Conservation (phyloP, 179 eudicot genomes). For the Silene noctiflora region DNA sequence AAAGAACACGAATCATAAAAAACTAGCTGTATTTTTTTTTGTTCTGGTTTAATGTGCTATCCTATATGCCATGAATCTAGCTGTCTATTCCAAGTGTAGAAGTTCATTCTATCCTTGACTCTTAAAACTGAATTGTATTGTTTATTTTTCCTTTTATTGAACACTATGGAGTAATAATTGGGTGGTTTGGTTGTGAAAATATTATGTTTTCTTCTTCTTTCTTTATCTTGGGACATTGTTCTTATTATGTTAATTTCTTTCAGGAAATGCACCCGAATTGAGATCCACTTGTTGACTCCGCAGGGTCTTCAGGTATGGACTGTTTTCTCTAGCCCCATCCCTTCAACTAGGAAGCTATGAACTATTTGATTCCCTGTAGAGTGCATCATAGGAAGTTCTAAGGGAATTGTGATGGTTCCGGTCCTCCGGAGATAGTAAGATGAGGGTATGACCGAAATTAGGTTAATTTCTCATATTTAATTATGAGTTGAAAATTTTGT, state of each 20-base stretch:
- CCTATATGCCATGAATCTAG: too few relatives aligned
- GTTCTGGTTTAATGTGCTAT: too few relatives aligned
- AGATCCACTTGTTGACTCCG: slow-evolving; percentile 88
- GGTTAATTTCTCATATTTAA: neutral
- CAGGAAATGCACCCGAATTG: slow-evolving; percentile 98
- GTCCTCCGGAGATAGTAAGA: neutral
- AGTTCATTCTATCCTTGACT: neutral
- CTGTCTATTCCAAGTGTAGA: neutral
- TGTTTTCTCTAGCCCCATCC: neutral
- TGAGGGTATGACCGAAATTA: neutral
- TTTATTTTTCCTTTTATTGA: neutral
- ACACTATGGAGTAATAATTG: neutral
- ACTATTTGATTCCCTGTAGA: neutral
- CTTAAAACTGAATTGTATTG: neutral
- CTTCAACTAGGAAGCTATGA: neutral
- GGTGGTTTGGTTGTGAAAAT: neutral
- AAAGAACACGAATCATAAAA: neutral
- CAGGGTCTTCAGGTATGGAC: slow-evolving; percentile 87
- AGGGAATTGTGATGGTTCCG: slow-evolving; percentile 6
- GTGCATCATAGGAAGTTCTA: neutral
- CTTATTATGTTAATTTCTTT: slow-evolving; percentile 20
- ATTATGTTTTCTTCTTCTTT: neutral
- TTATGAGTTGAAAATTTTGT: neutral
- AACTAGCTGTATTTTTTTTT: neutral
- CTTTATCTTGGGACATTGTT: neutral